Base-by-base conservation (phyloP, 768 basidiomycete genomes). In the Boletus sp. region DNA sequence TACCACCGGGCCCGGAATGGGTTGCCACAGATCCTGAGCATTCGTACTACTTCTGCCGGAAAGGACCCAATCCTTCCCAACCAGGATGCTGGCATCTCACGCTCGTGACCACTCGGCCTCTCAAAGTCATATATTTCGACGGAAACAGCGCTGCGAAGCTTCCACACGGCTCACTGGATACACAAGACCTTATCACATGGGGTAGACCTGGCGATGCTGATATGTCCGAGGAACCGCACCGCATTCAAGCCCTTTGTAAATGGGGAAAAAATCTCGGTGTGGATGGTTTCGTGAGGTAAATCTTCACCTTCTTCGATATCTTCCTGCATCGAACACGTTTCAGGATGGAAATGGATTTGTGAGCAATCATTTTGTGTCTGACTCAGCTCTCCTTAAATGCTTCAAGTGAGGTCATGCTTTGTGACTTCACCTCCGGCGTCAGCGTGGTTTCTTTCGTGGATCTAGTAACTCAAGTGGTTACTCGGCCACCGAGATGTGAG, bases 101-200 rank as follows among this genome's bases (percentile, higher is more conserved):
- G 3, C 48, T 64, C 4, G 58, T 44, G 8, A 38, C 59, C 13
- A 68, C 59, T 29, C 60, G 67, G 17, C 63, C 77, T 1, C 61
- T 82, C 32, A 77, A 75, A 38, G 62, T 82, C 4, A 51, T 82
- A 8, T 81, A 82, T 56, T 82, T 82, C 40, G 81, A 83, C 47
- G 80, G 81, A 0, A 77, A 66, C 41, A 79, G 79, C 49, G 79
- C 76, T 0, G 74, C 71, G 1, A 80, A 79, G 50, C 65, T 78
- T 64, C 21, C 46, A 15, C 63, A 61, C 1, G 79, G 79, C 0
- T 47, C 75, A 5, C 54, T 81, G 70, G 77, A 82, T 47, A 72
- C 67, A 11, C 80, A 82, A 52, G 80, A 81, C 51, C 62, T 80
- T 17, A n/a, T 81, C 4, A 50, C 59, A 21, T 82, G 77, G 78